phyloP scores from a whole-genome alignment of 2,329 filamentous ascomycete genomes.

The Fusarium sp. region DNA sequence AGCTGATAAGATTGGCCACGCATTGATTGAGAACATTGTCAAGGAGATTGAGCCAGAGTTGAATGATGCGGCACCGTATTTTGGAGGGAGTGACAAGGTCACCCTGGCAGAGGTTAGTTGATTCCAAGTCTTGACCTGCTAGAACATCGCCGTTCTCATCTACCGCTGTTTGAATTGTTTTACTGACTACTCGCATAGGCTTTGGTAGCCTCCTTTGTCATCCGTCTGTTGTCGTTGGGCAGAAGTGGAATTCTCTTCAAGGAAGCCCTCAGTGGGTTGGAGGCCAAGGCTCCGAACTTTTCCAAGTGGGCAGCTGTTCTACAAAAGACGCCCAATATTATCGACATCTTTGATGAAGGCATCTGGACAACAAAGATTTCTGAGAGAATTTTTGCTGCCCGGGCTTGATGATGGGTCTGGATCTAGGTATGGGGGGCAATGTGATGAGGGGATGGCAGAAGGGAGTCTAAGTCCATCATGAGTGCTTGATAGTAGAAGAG shows the following conservation, averaged over 20 bases:
- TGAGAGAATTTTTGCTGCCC: not conserved
- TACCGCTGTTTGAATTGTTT: not conserved
- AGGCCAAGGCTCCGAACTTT: not conserved
- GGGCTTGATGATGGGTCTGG: not conserved
- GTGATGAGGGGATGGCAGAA: not conserved
- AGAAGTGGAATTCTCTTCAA: not conserved
- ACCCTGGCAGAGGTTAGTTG: not conserved
- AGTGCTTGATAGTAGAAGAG: too few species aligned
- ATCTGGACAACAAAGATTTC: not conserved
- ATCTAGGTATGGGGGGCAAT: not conserved
- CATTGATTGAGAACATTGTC: not conserved
- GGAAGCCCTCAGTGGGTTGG: not conserved
- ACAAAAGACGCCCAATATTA: not conserved
- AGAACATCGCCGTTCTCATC: not conserved
- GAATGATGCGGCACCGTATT: not conserved
- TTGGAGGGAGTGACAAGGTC: not conserved
- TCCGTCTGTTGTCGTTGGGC: not conserved
- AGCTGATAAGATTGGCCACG: not conserved
- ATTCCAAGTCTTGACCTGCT: not conserved
- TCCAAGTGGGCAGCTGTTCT: not conserved
- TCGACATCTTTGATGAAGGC: not conserved
- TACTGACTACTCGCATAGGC: not conserved
- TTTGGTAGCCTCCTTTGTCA: not conserved
- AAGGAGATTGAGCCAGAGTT: not conserved
- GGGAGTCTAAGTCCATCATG: not conserved